A percentile compares a stretch with the other conserved stretches of the same genome.
These are phyloP conservation scores for Globisporangium takayamanum DNA, from an alignment of 352 stramenopile genomes.

Conservation along the genomic window DNA sequence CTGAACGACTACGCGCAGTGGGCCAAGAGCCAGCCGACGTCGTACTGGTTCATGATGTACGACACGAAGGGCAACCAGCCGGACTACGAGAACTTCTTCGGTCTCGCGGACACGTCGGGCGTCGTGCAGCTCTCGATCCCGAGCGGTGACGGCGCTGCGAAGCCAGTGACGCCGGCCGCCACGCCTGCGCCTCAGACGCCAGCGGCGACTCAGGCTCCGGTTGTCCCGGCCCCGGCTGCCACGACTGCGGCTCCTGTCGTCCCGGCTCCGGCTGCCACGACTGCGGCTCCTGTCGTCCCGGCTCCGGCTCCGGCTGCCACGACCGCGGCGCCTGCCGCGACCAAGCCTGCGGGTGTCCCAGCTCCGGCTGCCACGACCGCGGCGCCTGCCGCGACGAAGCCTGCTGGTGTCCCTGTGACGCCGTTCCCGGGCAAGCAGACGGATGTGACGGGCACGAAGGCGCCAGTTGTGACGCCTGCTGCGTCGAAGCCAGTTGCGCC, in stretches of 20 bases:
- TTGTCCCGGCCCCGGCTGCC: not conserved
- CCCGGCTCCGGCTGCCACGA: not conserved
- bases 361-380: not conserved
- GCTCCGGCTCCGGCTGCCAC: not conserved
- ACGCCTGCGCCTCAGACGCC: not conserved
- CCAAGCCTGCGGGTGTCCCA: not conserved
- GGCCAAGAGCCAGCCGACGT: conserved; percentile 18
- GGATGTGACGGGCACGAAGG: not conserved
- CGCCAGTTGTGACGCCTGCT: not conserved
- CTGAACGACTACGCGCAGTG: conserved; percentile 26
- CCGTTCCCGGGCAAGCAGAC: not conserved
- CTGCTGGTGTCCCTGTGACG: not conserved
- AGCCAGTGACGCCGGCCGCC: not conserved
- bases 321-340: no score
- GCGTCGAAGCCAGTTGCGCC: not conserved
- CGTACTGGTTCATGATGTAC: conserved; percentile 46
- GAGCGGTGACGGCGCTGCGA: conserved; percentile 9
- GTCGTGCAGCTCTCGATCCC: conserved; percentile 24
- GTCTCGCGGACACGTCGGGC: conserved; percentile 22
- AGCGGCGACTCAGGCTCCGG: not conserved
- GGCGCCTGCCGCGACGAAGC: not conserved
- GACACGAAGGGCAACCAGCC: conserved; percentile 24
- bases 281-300: not conserved
- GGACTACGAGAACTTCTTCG: conserved; percentile 40
- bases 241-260: not conserved